Percentiles rank a stretch among this genome's conserved stretches.
Conservation (phyloP, 192 early-diverging fungal genomes). For the Linnemannia elongata region DNA sequence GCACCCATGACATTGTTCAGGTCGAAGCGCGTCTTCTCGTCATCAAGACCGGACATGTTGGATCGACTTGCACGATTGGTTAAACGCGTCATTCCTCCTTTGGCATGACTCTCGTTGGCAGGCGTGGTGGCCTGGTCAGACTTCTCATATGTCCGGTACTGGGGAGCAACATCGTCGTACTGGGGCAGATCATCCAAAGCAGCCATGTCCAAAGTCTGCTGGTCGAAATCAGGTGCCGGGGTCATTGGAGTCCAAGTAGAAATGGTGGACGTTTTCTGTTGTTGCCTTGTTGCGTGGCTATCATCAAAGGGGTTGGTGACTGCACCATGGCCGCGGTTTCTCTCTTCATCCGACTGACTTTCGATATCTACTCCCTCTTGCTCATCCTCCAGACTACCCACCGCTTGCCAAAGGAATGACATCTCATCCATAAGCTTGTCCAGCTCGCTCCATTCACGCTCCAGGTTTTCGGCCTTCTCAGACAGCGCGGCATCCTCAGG, state of each 20-base stretch:
- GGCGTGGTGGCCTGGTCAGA: not conserved
- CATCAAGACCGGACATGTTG: conserved; percentile 18
- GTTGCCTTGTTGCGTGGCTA: conserved; percentile 2
- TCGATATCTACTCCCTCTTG: not conserved
- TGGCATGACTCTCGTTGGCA: not conserved
- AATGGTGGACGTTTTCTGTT: conserved; percentile 3
- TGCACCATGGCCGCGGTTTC: conserved; percentile 17
- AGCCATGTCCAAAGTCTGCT: conserved; percentile 41
- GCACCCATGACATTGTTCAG: conserved; percentile 66
- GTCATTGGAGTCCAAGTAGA: not conserved
- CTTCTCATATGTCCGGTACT: conserved; percentile 30
- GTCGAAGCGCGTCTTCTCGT: conserved; percentile 65
- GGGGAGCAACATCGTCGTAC: conserved; percentile 33
- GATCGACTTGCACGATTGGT: conserved; percentile 4
- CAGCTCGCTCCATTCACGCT: conserved; percentile 40
- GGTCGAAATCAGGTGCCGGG: conserved; percentile 17
- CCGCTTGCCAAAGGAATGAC: conserved; percentile 25
- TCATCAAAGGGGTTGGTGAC: conserved; percentile 10
- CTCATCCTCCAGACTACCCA: conserved; percentile 15
- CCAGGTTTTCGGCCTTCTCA: conserved; percentile 19
- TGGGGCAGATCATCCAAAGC: conserved; percentile 27
- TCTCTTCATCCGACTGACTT: not conserved
- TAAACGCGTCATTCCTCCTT: not conserved
- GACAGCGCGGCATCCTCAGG: not conserved
- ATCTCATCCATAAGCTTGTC: conserved; percentile 56